Evolutionary conservation across 2,329 filamentous ascomycete genomes (phyloP), one percentile per base, ranked within the genome.

Genomic region (Kalmusia sp.): DNA sequence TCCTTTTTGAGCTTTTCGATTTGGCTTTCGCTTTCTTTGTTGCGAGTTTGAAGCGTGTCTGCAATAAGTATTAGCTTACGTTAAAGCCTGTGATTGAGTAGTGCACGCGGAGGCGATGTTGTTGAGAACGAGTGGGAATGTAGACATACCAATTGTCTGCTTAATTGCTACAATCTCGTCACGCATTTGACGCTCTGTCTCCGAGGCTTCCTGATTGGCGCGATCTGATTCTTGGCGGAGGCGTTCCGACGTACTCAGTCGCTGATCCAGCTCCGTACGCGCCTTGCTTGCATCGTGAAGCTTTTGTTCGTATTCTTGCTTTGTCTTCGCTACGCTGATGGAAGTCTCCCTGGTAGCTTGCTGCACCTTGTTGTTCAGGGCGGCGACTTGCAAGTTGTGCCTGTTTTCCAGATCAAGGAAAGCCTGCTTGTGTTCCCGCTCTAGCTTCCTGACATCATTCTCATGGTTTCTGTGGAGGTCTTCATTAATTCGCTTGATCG

Each of bases 401-500:
- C 81, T 77, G 54, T 80, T 79, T 54, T 83, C 78, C 22, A 82
- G 59, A 48, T 78, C 75, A 14, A 77, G 64, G 4, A 68, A 54
- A 2, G 55, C 58, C 54, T 70, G 66, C 17, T 59, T 60, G 45
- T 74, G 68, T 14, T 73, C 69, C 21, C 73, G 69, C 34, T 77
- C 67, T 27, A 75, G 77, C 61, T 79, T 84, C 70, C 79, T 80
- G 6, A 88, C 61, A 51, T 92, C 88, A 31, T 85, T 82, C 47
- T 89, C 86, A 64, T 95, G 89, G 28, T 86, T 83, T 40, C 81
- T 81, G 62, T 91, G 89, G 15, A 93, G 77, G 6, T 84, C 83
- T 44, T 93, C 88, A 51, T 91, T 91, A 59, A 88, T 82, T 30
- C 80, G 83, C 58, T 86, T 87, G 43, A 90, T 80, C 33, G 84